Conservation (phyloP, 306 rosid species). For the Neltuma alba region DNA sequence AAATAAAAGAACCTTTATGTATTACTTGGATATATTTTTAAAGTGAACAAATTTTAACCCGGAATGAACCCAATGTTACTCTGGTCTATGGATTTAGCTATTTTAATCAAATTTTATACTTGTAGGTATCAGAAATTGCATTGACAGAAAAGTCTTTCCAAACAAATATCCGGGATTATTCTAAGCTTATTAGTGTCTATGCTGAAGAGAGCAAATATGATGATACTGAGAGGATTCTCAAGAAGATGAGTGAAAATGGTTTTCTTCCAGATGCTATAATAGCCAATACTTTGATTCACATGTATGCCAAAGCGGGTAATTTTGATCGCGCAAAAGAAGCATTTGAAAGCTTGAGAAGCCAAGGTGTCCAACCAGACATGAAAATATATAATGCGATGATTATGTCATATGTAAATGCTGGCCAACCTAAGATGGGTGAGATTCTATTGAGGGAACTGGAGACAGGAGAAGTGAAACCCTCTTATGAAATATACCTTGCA, state of each 20-base stretch:
- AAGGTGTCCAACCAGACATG: too few relatives aligned
- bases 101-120: conserved; percentile 37
- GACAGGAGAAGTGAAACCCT: conserved; percentile 52
- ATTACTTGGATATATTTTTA: background rate
- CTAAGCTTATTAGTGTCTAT: too few relatives aligned
- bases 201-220: too few relatives aligned
- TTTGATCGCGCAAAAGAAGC: too few relatives aligned
- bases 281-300: too few relatives aligned
- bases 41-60: background rate
- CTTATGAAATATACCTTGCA: conserved; percentile 69
- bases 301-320: too few relatives aligned
- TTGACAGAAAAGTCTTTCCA: conserved; percentile 76
- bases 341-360: too few relatives aligned
- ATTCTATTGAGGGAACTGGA: conserved; percentile 75
- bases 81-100: conserved; percentile 29
- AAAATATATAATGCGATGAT: too few relatives aligned
- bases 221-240: too few relatives aligned
- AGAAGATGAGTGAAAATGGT: too few relatives aligned
- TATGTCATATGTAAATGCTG: too few relatives aligned
- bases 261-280: too few relatives aligned
- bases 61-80: background rate
- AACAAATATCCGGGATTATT: conserved; percentile 50
- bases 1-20: conserved; percentile 24
- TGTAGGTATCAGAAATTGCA: conserved; percentile 77
- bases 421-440: conserved; percentile 53